phyloP scores from a whole-genome alignment of 805 yeast genomes.

The Ogataea henricii region DNA sequence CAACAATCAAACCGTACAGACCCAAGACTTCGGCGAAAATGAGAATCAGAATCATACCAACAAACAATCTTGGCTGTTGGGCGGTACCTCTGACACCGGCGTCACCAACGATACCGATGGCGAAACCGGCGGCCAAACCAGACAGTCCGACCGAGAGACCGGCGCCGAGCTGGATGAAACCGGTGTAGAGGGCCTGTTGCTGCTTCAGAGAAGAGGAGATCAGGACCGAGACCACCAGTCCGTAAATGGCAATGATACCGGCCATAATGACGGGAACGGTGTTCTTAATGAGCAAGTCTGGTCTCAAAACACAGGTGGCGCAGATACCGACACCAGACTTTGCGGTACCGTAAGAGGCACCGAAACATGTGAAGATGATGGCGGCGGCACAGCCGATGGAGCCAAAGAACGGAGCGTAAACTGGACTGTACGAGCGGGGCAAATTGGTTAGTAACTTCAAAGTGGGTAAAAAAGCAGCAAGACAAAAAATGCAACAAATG shows the following conservation, averaged over 20 bases:
- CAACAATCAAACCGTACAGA: constrained; percentile 96
- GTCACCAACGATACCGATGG: constrained; percentile 99
- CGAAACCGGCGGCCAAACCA: constrained; percentile 98
- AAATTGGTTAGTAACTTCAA: constrained; percentile 2
- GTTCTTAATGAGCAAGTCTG: constrained; percentile 90
- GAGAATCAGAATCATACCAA: constrained; percentile 96
- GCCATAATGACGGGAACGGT: constrained; percentile 99
- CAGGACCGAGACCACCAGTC: constrained; percentile 92
- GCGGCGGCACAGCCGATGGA: constrained; percentile 99
- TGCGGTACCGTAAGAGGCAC: constrained; percentile 99
- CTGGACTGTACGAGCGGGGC: constrained; percentile 50
- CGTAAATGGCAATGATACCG: constrained; percentile 99
- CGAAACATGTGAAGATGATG: constrained; percentile 96
- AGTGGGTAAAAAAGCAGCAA: constrained; percentile 1
- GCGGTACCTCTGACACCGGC: constrained; percentile 99
- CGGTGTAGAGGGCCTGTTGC: constrained; percentile 91
- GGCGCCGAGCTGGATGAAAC: constrained; percentile 97
- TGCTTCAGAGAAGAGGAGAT: constrained; percentile 88
- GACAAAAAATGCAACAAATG: constrained; percentile 2
- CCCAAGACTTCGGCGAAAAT: constrained; percentile 99
- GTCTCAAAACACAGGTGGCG: constrained; percentile 97
- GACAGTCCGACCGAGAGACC: constrained; percentile 97
- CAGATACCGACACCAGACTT: constrained; percentile 99
- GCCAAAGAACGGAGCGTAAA: constrained; percentile 95
- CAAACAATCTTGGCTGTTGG: constrained; percentile 97